Evolutionary conservation across 192 early-diverging fungal species (phyloP).

Genomic region (Anaeromyces robustus): DNA sequence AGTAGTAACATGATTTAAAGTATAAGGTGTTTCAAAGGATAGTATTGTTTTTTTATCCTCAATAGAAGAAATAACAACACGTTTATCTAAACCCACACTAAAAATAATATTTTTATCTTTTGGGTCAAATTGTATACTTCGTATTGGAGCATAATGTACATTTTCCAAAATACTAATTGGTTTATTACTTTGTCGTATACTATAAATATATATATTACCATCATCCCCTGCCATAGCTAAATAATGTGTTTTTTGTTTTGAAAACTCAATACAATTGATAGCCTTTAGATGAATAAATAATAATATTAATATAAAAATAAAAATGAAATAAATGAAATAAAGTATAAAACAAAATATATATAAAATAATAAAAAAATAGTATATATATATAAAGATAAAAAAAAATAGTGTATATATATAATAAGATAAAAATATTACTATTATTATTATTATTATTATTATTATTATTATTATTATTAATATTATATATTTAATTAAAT

Average conservation of each 20-base stretch:
- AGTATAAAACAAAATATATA: not conserved
- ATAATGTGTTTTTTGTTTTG: not conserved
- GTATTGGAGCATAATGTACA: not conserved
- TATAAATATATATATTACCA: not conserved
- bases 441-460: no score
- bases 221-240: not conserved
- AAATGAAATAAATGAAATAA: not conserved
- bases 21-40: not conserved
- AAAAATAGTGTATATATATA: no score
- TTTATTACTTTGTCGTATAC: not conserved
- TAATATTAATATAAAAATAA: not conserved
- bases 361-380: not conserved
- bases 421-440: no score
- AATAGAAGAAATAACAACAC: not conserved
- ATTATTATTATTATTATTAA: no score
- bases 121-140: not conserved
- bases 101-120: not conserved
- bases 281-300: not conserved
- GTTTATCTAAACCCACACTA: not conserved
- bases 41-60: not conserved
- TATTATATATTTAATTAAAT: no score
- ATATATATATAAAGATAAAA: no score
- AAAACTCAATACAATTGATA: not conserved
- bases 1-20: not conserved
- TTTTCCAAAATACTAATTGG: not conserved